phyloP scores from a whole-genome alignment of 2,329 filamentous ascomycete genomes.

The Passalora sequoiae region DNA sequence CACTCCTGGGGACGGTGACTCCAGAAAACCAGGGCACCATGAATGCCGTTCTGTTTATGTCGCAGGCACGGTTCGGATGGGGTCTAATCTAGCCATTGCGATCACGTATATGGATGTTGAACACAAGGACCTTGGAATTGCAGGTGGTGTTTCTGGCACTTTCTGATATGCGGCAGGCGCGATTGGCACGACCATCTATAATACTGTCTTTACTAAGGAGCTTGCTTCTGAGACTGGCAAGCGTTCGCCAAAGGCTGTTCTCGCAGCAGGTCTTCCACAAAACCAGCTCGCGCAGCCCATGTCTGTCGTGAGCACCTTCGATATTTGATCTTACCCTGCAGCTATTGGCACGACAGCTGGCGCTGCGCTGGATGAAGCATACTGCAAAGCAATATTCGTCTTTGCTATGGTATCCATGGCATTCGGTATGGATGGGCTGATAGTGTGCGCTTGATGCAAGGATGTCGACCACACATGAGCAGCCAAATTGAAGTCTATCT shows the following conservation, averaged over 20 bases:
- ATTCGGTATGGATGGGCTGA: conserved; percentile 20
- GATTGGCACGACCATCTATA: conserved; percentile 15
- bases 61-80: conserved; percentile 29
- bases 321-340: conserved; percentile 7
- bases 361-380: conserved; percentile 8
- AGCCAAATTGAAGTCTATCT: conserved; percentile 31
- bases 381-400: conserved; percentile 16
- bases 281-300: conserved; percentile 7
- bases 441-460: conserved; percentile 21
- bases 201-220: conserved; percentile 11
- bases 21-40: conserved; percentile 37
- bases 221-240: conserved; percentile 4
- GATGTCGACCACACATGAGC: conserved; percentile 22
- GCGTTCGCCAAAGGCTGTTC: conserved; percentile 17
- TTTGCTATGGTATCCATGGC: conserved; percentile 20
- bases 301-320: conserved; percentile 9
- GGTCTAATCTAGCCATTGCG: conserved; percentile 31
- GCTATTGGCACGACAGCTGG: conserved; percentile 9
- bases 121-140: conserved; percentile 23
- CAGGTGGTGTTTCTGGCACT: conserved; percentile 18
- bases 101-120: conserved; percentile 33
- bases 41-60: conserved; percentile 21
- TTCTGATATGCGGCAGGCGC: conserved; percentile 16
- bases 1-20: conserved; percentile 41
- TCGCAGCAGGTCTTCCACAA: conserved; percentile 15